Conservation (phyloP, 2,329 filamentous ascomycete species). For the Fusarium robinianum region DNA sequence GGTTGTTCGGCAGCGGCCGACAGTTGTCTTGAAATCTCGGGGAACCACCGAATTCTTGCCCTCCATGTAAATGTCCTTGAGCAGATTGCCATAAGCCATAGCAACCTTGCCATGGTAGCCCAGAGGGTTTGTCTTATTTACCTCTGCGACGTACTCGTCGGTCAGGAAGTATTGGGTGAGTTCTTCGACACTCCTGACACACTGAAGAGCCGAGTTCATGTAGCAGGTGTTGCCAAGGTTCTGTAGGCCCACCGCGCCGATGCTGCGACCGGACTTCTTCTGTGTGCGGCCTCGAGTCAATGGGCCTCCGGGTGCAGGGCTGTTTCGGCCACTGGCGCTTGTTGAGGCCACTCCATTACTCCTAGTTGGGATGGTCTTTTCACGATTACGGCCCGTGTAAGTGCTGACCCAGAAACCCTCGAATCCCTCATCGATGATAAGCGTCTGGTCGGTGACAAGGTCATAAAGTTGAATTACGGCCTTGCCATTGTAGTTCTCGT, state of each 20-base stretch:
- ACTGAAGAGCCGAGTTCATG: constrained; percentile 98
- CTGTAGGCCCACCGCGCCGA: constrained; percentile 79
- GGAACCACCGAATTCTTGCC: constrained; percentile 73
- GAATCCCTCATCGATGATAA: constrained; percentile 83
- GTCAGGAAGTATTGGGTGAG: constrained; percentile 88
- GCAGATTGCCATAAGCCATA: constrained; percentile 75
- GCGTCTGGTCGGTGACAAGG: constrained; percentile 71
- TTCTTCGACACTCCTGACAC: constrained; percentile 90
- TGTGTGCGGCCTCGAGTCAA: constrained; percentile 74
- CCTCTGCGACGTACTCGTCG: constrained; percentile 73
- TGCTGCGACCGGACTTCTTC: constrained; percentile 69
- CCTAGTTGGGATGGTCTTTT: constrained; percentile 44
- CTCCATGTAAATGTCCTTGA: constrained; percentile 79
- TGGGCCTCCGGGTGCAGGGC: constrained; percentile 62
- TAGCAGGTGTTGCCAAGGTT: constrained; percentile 98
- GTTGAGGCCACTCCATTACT: constrained; percentile 33
- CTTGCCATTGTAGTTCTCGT: constrained; percentile 77
- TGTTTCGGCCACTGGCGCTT: constrained; percentile 66
- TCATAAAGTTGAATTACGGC: constrained; percentile 68
- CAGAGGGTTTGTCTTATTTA: constrained; percentile 84
- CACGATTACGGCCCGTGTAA: constrained; percentile 43
- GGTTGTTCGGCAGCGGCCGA: constrained; percentile 79
- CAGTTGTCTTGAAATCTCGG: constrained; percentile 77
- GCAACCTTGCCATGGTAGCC: constrained; percentile 86
- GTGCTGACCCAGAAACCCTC: constrained; percentile 63